Evolutionary conservation across 805 yeast species (phyloP).

Genomic region (Naumovozyma baii): DNA sequence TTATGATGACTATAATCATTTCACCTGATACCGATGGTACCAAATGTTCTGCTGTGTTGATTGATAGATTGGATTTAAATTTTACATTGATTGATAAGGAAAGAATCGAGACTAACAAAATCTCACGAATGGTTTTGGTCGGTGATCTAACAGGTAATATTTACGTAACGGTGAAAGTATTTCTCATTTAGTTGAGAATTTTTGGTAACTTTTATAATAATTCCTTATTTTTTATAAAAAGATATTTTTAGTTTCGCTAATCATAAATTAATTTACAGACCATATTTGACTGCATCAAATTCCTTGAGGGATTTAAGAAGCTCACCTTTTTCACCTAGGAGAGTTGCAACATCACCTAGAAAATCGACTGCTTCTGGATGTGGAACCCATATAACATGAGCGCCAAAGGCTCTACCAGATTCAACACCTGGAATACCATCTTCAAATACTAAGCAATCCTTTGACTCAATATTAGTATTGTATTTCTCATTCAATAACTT

Average conservation of each 20-base stretch:
- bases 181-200: slow-evolving; percentile 55
- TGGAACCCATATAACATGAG: slow-evolving; percentile 90
- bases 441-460: slow-evolving; percentile 84
- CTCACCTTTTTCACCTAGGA: slow-evolving; percentile 51
- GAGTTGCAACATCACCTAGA: slow-evolving; percentile 41
- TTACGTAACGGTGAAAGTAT: slow-evolving; percentile 85
- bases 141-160: slow-evolving; percentile 73
- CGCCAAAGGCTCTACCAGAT: slow-evolving; percentile 77
- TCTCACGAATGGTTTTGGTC: slow-evolving; percentile 73
- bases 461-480: slow-evolving; percentile 43
- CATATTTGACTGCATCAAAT: slow-evolving; percentile 42
- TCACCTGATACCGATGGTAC: slow-evolving; percentile 92
- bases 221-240: neutral
- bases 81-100: slow-evolving; percentile 82
- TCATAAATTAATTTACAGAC: slow-evolving; percentile 38
- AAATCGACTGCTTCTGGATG: slow-evolving; percentile 59
- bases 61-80: slow-evolving; percentile 68
- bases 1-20: slow-evolving; percentile 56
- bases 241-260: too few relatives aligned
- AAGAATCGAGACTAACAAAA: slow-evolving; percentile 75
- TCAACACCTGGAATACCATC: slow-evolving; percentile 90
- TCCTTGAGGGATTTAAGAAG: slow-evolving; percentile 42
- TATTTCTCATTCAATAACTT: slow-evolving; percentile 53
- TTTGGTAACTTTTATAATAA: neutral
- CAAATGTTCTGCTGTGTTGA: slow-evolving; percentile 74